Percentiles rank a stretch among this genome's conserved stretches.
These are phyloP conservation scores for Candida rishiriensis DNA, from an alignment of 805 yeast species.

Conservation along the genomic window DNA sequence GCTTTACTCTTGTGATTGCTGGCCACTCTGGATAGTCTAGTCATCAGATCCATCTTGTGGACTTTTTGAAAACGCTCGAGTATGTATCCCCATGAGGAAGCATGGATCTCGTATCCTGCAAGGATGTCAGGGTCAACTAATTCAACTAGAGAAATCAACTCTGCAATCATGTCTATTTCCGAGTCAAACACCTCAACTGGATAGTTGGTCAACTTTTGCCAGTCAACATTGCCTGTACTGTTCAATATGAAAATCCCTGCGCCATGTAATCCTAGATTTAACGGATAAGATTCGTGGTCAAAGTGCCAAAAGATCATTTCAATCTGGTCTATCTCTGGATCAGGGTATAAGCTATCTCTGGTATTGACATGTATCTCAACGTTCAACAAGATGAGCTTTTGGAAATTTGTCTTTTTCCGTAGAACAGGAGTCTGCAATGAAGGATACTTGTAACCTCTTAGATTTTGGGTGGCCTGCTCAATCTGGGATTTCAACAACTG, in stretches of 20 bases:
- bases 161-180: slow-evolving; percentile 59
- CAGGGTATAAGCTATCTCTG: slow-evolving; percentile 48
- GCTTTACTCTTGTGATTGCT: slow-evolving; percentile 44
- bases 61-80: slow-evolving; percentile 53
- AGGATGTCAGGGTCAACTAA: slow-evolving; percentile 81
- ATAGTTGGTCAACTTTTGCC: slow-evolving; percentile 12
- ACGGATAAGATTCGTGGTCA: slow-evolving; percentile 38
- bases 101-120: slow-evolving; percentile 79
- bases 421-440: slow-evolving; percentile 26
- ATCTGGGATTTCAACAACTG: slow-evolving; percentile 43
- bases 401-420: slow-evolving; percentile 35
- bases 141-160: slow-evolving; percentile 51
- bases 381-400: slow-evolving; percentile 50
- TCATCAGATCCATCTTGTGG: slow-evolving; percentile 50
- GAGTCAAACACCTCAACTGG: slow-evolving; percentile 38
- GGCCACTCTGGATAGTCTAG: slow-evolving; percentile 57
- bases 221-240: not conserved
- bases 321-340: slow-evolving; percentile 60
- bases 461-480: slow-evolving; percentile 39
- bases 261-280: slow-evolving; percentile 30
- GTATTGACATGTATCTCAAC: slow-evolving; percentile 68
- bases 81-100: slow-evolving; percentile 85
- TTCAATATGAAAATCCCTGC: slow-evolving; percentile 34
- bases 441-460: slow-evolving; percentile 36
- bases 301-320: slow-evolving; percentile 60